Evolutionary conservation across 441 rosid genomes (phyloP).

Genomic region (Geranium incanum): DNA sequence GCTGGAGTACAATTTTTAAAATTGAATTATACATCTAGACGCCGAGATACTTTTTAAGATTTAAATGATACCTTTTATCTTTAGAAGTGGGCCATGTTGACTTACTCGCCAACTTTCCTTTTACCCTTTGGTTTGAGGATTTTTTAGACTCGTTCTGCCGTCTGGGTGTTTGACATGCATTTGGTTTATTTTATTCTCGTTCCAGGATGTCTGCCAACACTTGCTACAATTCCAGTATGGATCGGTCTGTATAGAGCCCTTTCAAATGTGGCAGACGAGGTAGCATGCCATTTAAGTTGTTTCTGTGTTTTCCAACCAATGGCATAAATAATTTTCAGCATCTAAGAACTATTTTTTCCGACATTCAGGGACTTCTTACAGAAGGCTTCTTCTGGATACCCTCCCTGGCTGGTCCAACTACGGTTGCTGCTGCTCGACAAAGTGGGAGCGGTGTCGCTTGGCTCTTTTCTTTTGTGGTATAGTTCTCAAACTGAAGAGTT

Average conservation of each 20-base stretch:
- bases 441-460: conserved; percentile 81
- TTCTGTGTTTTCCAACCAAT: neutral
- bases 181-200: conserved; percentile 3
- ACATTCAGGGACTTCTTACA: conserved; percentile 74
- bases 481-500: neutral
- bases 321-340: neutral
- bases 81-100: neutral
- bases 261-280: conserved; percentile 93
- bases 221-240: conserved; percentile 94
- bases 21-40: neutral
- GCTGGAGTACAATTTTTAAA: neutral
- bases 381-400: conserved; percentile 99
- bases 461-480: conserved; percentile 81
- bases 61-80: neutral
- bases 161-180: neutral
- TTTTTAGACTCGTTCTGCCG: conserved; percentile 5
- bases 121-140: neutral
- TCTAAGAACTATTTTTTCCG: conserved; percentile 2
- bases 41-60: neutral
- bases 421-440: conserved; percentile 76
- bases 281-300: conserved; percentile 20
- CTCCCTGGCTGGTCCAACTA: conserved; percentile 87
- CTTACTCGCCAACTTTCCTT: neutral
- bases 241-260: conserved; percentile 95
- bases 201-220: conserved; percentile 86